These are phyloP conservation scores for Plasmodium vivax DNA, from an alignment of 169 alveolate species.

Conservation along the genomic window DNA sequence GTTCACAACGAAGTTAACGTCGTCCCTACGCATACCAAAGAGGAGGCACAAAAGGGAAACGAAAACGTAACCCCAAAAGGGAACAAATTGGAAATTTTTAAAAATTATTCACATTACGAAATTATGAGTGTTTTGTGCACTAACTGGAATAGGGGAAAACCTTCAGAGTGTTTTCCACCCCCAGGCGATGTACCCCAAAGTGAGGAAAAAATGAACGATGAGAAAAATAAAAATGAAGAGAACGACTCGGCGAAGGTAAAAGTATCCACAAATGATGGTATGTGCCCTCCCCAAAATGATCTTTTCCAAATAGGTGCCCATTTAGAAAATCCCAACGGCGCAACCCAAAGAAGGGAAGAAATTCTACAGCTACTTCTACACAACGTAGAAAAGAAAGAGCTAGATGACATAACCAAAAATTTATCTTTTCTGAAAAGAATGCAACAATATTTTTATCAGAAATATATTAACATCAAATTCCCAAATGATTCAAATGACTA, in stretches of 20 bases:
- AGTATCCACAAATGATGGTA: neutral
- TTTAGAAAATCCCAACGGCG: neutral
- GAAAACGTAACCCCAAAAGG: neutral
- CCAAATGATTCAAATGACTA: conserved; percentile 35
- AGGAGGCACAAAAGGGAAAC: neutral
- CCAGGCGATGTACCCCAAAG: neutral
- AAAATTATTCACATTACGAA: conserved; percentile 7
- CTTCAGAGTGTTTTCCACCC: neutral
- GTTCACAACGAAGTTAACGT: neutral
- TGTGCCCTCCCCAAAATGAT: neutral
- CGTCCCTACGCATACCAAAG: neutral
- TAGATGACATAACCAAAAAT: conserved; percentile 29
- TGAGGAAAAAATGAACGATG: conserved; percentile 4
- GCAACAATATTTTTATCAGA: conserved; percentile 57
- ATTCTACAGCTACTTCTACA: neutral
- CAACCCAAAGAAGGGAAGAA: neutral
- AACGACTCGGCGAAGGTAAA: neutral
- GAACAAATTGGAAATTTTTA: neutral
- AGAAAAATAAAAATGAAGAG: neutral
- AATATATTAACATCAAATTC: conserved; percentile 57
- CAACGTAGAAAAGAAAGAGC: neutral
- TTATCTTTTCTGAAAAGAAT: conserved; percentile 45
- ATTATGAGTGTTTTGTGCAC: conserved; percentile 27
- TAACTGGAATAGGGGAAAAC: neutral
- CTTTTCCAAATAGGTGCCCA: neutral